These are phyloP conservation scores for Tylopilus felleus DNA, from an alignment of 768 basidiomycete species.

Conservation along the genomic window DNA sequence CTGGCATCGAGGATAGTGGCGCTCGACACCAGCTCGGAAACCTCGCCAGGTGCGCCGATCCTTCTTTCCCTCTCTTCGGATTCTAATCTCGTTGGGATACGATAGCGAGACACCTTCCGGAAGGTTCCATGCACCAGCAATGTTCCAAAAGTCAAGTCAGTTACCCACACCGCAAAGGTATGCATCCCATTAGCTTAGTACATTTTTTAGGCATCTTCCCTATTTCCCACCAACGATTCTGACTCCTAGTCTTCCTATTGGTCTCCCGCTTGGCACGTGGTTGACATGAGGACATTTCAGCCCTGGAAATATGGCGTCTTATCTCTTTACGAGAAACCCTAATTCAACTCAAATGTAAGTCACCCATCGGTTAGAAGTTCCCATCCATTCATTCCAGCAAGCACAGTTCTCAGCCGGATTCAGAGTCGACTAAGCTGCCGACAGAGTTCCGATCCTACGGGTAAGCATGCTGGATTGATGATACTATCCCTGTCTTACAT, in stretches of 20 bases:
- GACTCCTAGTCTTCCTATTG: background rate
- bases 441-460: constrained; percentile 20
- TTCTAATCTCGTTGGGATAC: background rate
- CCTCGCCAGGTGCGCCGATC: constrained; percentile 15
- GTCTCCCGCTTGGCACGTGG: background rate
- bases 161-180: constrained; percentile 33
- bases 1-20: constrained; percentile 10
- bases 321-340: constrained; percentile 24
- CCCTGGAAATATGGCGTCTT: constrained; percentile 33
- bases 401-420: constrained; percentile 7
- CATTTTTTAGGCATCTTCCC: background rate
- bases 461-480: constrained; percentile 16
- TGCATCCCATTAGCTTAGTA: background rate
- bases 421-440: constrained; percentile 15
- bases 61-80: background rate
- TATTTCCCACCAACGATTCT: background rate
- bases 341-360: constrained; percentile 20
- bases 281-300: constrained; percentile 24
- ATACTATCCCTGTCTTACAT: background rate
- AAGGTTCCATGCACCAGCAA: background rate
- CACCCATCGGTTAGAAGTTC: background rate
- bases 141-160: constrained; percentile 20
- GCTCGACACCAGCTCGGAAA: constrained; percentile 6
- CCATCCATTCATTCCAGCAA: background rate
- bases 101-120: constrained; percentile 10